A percentile compares a stretch with the other conserved stretches of the same genome.
Evolutionary conservation across 2,329 filamentous ascomycete species (phyloP).

Genomic region (Alternaria ventricosa): DNA sequence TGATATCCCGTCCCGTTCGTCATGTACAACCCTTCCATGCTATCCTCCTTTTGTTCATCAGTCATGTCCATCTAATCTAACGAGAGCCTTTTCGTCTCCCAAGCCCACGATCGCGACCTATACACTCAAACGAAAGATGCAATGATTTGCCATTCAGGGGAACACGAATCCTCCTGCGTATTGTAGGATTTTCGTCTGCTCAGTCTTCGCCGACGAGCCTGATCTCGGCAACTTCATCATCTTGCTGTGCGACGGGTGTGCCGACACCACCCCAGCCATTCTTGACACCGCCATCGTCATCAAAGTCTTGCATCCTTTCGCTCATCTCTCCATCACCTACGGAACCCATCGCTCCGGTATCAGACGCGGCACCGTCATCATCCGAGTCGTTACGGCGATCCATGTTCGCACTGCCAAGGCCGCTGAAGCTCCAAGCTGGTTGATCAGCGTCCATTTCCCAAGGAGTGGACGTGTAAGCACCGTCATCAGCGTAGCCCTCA

Average conservation of each 20-base stretch:
- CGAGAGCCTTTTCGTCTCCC: neutral
- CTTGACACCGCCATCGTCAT: constrained; percentile 4
- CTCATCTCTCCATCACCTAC: constrained; percentile 2
- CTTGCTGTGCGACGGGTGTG: constrained; percentile 8
- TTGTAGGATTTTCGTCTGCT: neutral
- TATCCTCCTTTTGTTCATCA: neutral
- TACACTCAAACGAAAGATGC: neutral
- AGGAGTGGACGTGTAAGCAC: constrained; percentile 3
- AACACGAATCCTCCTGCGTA: neutral
- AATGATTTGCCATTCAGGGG: neutral
- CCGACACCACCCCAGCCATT: constrained; percentile 3
- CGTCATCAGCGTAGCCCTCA: constrained; percentile 20
- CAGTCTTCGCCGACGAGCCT: constrained; percentile 4
- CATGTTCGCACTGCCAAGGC: constrained; percentile 3
- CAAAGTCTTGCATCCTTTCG: constrained; percentile 12
- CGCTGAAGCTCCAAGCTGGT: constrained; percentile 33
- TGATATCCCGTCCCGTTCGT: neutral
- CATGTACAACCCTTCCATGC: neutral
- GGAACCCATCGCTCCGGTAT: constrained; percentile 6
- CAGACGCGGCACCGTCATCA: constrained; percentile 6
- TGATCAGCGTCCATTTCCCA: constrained; percentile 12
- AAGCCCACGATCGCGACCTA: neutral
- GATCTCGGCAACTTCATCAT: constrained; percentile 13
- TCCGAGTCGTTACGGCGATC: constrained; percentile 16
- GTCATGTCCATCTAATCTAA: constrained; percentile 5